Conservation (phyloP, 139 green algal species). For the Chlamydomonas schloesseri region DNA sequence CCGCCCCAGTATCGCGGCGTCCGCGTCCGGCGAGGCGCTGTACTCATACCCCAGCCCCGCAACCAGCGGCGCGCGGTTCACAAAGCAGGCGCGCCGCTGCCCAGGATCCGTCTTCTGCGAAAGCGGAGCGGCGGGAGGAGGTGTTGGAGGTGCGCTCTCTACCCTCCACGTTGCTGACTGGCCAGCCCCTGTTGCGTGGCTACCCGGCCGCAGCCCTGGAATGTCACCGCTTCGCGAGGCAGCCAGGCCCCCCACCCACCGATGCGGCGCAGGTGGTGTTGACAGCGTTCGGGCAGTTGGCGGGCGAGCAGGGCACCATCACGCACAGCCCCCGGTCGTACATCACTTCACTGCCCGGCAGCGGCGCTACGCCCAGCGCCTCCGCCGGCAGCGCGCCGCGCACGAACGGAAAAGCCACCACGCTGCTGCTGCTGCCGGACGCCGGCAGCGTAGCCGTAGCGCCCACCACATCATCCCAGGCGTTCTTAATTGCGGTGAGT, state of each 20-base stretch:
- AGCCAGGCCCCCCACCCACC: not conserved
- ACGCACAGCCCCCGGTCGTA: not conserved
- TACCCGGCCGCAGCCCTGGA: too few relatives aligned
- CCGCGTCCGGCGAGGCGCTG: not conserved
- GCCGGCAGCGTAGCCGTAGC: too few relatives aligned
- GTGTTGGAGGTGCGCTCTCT: not conserved
- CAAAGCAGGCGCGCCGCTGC: not conserved
- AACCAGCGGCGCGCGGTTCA: slow-evolving; percentile 3
- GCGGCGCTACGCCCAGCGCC: slow-evolving; percentile 2
- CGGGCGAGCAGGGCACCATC: not conserved
- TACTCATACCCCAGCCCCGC: not conserved
- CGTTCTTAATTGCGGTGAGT: not conserved
- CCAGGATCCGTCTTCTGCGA: not conserved
- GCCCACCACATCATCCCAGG: not conserved
- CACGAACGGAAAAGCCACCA: not conserved
- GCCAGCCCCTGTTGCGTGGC: too few relatives aligned
- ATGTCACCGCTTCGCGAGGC: too few relatives aligned
- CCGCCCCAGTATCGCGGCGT: not conserved
- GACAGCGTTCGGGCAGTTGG: not conserved
- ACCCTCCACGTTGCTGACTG: too few relatives aligned
- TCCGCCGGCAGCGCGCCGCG: not conserved
- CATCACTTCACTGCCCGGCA: not conserved
- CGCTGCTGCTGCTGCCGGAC: too few relatives aligned
- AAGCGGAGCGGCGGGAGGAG: not conserved
- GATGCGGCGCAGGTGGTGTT: not conserved